phyloP scores from a whole-genome alignment of 805 yeast species.

The Myxozyma neotropica region DNA sequence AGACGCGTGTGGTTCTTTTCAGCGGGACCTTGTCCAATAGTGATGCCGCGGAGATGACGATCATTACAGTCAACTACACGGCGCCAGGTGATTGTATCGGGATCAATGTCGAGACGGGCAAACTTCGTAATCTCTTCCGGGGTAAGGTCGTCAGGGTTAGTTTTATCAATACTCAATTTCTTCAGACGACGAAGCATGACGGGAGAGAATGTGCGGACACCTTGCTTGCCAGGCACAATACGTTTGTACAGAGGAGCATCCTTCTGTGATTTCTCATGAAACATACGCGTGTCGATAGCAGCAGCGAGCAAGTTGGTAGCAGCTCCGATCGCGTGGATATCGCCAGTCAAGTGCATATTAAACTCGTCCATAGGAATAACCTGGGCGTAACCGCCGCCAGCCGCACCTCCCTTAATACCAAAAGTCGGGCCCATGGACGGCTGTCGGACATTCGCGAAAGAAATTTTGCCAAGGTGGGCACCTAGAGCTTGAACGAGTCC shows the following conservation, averaged over 20 bases:
- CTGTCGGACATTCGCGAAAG: slow-evolving; percentile 94
- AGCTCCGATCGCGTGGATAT: slow-evolving; percentile 92
- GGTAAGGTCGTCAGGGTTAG: slow-evolving; percentile 78
- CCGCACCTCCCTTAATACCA: slow-evolving; percentile 99
- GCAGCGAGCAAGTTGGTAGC: slow-evolving; percentile 95
- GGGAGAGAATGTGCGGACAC: slow-evolving; percentile 72
- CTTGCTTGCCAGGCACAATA: slow-evolving; percentile 83
- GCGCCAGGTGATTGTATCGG: slow-evolving; percentile 86
- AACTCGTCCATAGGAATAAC: slow-evolving; percentile 99
- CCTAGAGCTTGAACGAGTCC: slow-evolving; percentile 97
- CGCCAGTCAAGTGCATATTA: slow-evolving; percentile 96
- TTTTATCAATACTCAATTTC: slow-evolving; percentile 78
- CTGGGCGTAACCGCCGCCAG: slow-evolving; percentile 98
- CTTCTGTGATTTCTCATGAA: slow-evolving; percentile 88
- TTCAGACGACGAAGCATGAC: slow-evolving; percentile 75
- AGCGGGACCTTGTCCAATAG: slow-evolving; percentile 89
- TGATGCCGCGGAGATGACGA: slow-evolving; percentile 83
- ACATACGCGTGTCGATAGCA: slow-evolving; percentile 94
- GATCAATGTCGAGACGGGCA: slow-evolving; percentile 85
- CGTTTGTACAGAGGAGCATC: slow-evolving; percentile 80
- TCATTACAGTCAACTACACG: slow-evolving; percentile 95
- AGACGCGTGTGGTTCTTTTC: slow-evolving; percentile 84
- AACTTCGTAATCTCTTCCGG: slow-evolving; percentile 72
- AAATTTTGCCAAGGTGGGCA: slow-evolving; percentile 78
- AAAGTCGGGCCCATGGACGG: slow-evolving; percentile 99